Percentiles rank a stretch among this genome's conserved stretches.
These are phyloP conservation scores for Boeremia lycopersici DNA, from an alignment of 2,329 filamentous ascomycete genomes.

Conservation along the genomic window DNA sequence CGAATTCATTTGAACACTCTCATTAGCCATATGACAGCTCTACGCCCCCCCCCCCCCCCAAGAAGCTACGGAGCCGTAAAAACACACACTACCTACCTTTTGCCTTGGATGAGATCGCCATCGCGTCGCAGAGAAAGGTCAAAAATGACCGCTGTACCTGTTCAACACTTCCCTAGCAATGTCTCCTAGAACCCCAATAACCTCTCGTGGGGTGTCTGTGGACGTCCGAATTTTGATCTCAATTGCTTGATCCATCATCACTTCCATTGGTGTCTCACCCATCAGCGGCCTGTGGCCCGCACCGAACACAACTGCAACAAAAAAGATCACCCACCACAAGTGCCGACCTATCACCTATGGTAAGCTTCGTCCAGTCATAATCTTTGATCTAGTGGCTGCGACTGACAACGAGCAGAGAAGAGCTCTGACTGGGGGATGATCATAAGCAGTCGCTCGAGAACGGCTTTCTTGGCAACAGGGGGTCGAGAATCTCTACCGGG, in stretches of 20 bases:
- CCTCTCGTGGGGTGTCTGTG: not conserved
- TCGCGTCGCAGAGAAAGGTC: not conserved
- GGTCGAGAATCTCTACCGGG: not conserved
- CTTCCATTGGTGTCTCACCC: conserved; percentile 6
- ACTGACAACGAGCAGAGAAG: conserved; percentile 1
- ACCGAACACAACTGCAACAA: not conserved
- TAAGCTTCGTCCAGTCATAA: not conserved
- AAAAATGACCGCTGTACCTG: not conserved
- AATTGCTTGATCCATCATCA: conserved; percentile 10
- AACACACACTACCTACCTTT: not conserved
- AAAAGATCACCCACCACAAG: not conserved
- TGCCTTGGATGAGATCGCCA: not conserved
- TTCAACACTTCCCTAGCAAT: not conserved
- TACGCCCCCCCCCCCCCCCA: not conserved
- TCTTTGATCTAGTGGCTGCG: not conserved
- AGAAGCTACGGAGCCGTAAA: not conserved
- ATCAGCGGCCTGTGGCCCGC: conserved; percentile 1
- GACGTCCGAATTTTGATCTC: not conserved
- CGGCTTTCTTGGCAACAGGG: not conserved
- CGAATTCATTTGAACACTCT: not conserved
- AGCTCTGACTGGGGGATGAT: conserved; percentile 4
- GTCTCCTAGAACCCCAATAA: not conserved
- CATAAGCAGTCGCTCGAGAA: conserved; percentile 1
- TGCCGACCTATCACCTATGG: conserved; percentile 5
- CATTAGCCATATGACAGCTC: not conserved